Base-by-base conservation (phyloP, 2,329 filamentous ascomycete genomes). In the Xylariaceae sp. region DNA sequence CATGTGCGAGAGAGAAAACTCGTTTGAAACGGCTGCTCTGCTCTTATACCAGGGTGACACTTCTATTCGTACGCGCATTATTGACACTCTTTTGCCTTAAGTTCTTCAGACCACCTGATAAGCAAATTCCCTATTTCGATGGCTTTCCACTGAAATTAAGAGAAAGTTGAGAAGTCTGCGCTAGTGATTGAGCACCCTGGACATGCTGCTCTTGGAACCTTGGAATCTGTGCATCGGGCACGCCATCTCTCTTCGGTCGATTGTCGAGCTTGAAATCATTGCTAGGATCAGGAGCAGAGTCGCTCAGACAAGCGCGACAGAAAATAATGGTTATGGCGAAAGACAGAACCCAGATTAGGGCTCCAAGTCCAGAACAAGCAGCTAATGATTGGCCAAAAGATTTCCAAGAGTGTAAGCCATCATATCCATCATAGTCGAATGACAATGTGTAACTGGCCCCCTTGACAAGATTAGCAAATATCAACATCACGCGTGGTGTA, bases 301-400 rank as follows among this genome's bases (percentile, higher is more conserved):
- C 57, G 29, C 47, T 50, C 5, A 66, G 23, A 36, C 62, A 68
- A 20, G 62, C 64, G 21, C 55, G 56, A 52, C 67, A 58, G 57
- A 71, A 73, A 55, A 69, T 64, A 37, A 64, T 56, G 35, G 71
- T 45, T 45, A 68, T 58, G 38, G 68, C 55, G 37, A 72, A 63
- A 22, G 62, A 57, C 7, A 73, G 53, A 32, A 71, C 45, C 70
- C 71, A 74, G 14, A 60, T 56, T 14, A 72, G 17, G 8, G 68
- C 69, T 3, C 71, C 72, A 5, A 75, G 43, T 22, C 61, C 70
- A 17, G 71, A 68, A 29, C 57, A 65, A 16, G 62, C 70, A 8
- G 63, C 69, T 37, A 72, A 57, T 5, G 63, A 64, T 19, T 58
- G 54, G 25, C 68, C 64, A 25, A 60, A 60, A 1, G 50, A 45